Evolutionary conservation across 257 asterid species (phyloP).

Genomic region (Dorcoceras hygrometricum): DNA sequence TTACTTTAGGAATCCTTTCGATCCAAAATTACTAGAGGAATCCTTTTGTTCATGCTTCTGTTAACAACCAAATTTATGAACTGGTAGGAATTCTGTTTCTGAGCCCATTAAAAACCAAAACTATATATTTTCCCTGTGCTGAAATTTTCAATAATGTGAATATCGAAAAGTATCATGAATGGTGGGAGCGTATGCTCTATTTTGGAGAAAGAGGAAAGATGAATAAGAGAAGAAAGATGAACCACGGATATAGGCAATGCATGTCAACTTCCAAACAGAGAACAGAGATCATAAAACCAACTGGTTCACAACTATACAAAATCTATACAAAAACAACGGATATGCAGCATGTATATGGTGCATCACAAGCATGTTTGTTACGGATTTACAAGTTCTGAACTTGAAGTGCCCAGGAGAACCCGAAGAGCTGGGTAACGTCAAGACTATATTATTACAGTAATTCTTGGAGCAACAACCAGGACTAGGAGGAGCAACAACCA

Average conservation of each 20-base stretch:
- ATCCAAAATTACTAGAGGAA: neutral
- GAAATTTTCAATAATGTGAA: too few relatives aligned
- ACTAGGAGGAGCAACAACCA: conserved; percentile 60
- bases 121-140: neutral
- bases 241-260: neutral
- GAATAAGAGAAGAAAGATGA: neutral
- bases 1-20: too few relatives aligned
- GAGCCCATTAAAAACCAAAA: neutral
- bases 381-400: conserved; percentile 26
- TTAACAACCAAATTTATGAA: neutral
- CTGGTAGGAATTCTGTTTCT: neutral
- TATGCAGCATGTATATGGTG: conserved; percentile 25
- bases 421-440: neutral
- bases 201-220: neutral
- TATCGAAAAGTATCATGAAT: neutral
- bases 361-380: conserved; percentile 24
- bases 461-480: conserved; percentile 67
- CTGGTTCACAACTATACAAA: conserved; percentile 35
- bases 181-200: neutral
- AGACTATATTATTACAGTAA: conserved; percentile 7
- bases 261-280: neutral
- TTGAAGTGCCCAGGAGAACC: neutral
- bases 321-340: conserved; percentile 21
- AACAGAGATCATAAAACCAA: conserved; percentile 23
- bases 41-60: neutral